Conservation (phyloP, 148 eudicot species). For the Nepenthes mirabilis region DNA sequence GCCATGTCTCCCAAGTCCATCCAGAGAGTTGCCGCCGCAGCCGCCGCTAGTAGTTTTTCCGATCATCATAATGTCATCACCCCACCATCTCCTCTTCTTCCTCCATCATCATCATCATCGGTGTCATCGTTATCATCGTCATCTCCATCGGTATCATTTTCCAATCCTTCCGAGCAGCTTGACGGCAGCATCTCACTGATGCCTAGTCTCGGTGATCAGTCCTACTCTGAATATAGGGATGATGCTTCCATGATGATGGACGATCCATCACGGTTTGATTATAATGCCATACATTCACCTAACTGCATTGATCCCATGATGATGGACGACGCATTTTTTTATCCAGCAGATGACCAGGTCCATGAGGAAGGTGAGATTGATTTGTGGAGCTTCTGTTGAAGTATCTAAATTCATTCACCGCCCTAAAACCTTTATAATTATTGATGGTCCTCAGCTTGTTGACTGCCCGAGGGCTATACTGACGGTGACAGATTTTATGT, state of each 20-base stretch:
- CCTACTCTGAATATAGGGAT: not conserved
- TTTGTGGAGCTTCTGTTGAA: constrained; percentile 66
- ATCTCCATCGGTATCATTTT: constrained; percentile 13
- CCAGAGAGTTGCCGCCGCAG: constrained; percentile 64
- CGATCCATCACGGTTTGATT: constrained; percentile 35
- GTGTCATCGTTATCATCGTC: constrained; percentile 2
- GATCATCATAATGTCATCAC: not conserved
- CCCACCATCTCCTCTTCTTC: not conserved
- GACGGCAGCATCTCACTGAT: constrained; percentile 13
- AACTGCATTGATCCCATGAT: constrained; percentile 36
- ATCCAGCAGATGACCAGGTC: constrained; percentile 26
- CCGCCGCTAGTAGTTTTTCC: constrained; percentile 26
- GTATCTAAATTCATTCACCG: not conserved
- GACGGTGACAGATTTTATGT: not conserved
- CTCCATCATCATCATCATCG: constrained; percentile 5
- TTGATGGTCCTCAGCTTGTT: constrained; percentile 23
- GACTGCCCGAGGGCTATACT: constrained; percentile 1
- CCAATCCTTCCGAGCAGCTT: constrained; percentile 17
- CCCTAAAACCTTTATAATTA: constrained; percentile 4
- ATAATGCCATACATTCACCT: constrained; percentile 30
- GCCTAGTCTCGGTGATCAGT: not conserved
- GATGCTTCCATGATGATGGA: constrained; percentile 9
- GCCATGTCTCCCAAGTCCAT: constrained; percentile 57
- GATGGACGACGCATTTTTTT: constrained; percentile 38
- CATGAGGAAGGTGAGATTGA: constrained; percentile 58